A percentile compares a stretch with the other conserved stretches of the same genome.
Conservation (phyloP, 768 basidiomycete genomes). For the Leucocoprinus leucothites region DNA sequence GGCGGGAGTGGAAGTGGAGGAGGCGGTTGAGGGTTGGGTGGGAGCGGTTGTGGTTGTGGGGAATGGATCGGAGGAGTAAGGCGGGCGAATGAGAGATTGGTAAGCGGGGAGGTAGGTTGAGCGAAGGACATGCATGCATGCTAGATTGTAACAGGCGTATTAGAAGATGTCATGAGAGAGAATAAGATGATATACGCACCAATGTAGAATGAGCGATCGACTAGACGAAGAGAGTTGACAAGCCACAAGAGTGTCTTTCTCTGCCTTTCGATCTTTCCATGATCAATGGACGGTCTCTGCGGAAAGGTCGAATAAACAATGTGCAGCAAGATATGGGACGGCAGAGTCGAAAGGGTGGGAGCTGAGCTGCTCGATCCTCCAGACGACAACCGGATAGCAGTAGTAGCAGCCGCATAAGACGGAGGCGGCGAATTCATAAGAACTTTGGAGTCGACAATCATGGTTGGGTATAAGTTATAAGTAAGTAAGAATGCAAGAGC, state of each 20-base stretch:
- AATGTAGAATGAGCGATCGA: conserved; percentile 66
- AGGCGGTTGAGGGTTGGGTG: conserved; percentile 18
- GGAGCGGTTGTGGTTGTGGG: conserved; percentile 34
- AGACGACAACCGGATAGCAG: too few relatives aligned
- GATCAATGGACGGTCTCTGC: conserved; percentile 30
- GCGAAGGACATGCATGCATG: conserved; percentile 80
- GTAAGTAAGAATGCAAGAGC: too few relatives aligned
- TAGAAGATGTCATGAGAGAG: background rate
- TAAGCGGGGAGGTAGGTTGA: conserved; percentile 73
- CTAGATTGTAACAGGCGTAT: conserved; percentile 4
- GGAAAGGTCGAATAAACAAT: conserved; percentile 69
- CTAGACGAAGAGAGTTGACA: conserved; percentile 55
- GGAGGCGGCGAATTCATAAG: conserved; percentile 29
- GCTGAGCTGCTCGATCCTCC: background rate
- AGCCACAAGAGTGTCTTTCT: conserved; percentile 75
- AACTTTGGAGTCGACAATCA: conserved; percentile 38
- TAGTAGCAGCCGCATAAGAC: conserved; percentile 21
- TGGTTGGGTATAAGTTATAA: too few relatives aligned
- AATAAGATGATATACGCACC: conserved; percentile 32
- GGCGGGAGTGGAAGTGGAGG: conserved; percentile 16
- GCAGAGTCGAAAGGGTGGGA: conserved; percentile 34
- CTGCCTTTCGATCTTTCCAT: conserved; percentile 47
- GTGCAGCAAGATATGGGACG: conserved; percentile 64
- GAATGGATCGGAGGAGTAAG: conserved; percentile 80
- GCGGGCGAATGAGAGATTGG: conserved; percentile 53